Evolutionary conservation across 176 grass and related monocot species (phyloP).

Genomic region (Musa itinerans): DNA sequence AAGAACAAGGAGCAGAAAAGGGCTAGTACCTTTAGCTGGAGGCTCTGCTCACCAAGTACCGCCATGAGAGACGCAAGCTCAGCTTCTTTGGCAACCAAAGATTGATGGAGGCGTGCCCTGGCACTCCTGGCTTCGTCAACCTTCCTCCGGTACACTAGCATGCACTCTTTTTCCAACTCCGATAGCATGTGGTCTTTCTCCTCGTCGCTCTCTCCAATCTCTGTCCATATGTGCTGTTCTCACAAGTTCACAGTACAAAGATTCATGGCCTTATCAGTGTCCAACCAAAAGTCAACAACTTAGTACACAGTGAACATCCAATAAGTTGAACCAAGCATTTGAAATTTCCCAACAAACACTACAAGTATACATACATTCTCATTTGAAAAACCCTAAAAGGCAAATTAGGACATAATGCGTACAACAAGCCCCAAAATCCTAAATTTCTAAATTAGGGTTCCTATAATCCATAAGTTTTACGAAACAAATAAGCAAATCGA

Average conservation of each 20-base stretch:
- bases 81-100: slow-evolving; percentile 67
- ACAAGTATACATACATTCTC: not conserved
- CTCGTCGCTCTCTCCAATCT: slow-evolving; percentile 80
- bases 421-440: not conserved
- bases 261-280: slow-evolving; percentile 16
- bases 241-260: slow-evolving; percentile 3
- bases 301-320: not conserved
- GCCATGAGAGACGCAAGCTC: slow-evolving; percentile 69
- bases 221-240: slow-evolving; percentile 76
- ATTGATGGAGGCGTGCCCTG: slow-evolving; percentile 57
- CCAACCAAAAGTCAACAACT: not conserved
- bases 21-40: slow-evolving; percentile 47
- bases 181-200: slow-evolving; percentile 84
- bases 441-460: slow-evolving; percentile 5
- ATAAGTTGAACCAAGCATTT: not conserved
- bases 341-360: not conserved
- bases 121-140: slow-evolving; percentile 65
- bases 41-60: slow-evolving; percentile 59
- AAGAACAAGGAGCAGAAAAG: not conserved
- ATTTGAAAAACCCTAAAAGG: not conserved
- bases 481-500: not conserved
- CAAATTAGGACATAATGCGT: not conserved
- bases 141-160: slow-evolving; percentile 68
- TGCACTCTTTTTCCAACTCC: slow-evolving; percentile 88
- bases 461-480: not conserved